Evolutionary conservation across 306 rosid genomes (phyloP), one percentile per base, ranked within the genome.

Genomic region (Sesbania bispinosa): DNA sequence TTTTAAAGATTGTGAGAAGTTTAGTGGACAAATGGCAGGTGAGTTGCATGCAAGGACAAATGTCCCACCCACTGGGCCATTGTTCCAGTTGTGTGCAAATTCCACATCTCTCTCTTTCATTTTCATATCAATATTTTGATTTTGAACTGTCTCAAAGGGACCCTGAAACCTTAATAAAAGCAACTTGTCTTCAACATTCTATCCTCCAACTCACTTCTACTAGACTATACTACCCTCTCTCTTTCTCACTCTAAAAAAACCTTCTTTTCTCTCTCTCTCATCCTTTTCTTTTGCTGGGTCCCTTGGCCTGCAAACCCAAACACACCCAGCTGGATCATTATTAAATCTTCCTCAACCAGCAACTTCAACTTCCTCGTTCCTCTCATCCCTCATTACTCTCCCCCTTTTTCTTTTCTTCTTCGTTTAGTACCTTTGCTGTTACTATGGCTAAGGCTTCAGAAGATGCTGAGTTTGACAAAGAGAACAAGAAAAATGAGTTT

Each of bases 91-190:
- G 85, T 83, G 67, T 73, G 36, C 78, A 76, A 79, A 55, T 11
- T 45, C 24, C 36, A 3, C 30, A 18, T 36, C 24, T 21, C 35
- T 38, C 42, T 64, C 15, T 10, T 10, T 66, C 9, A 4, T 53
- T 63, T 29, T 27, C 30, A 16, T 53, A 53, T 23, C 53, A 66
- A 30, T 55, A 45, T 66, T 45, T 70, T 18, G 11, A 78, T 83
- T 71, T 71, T 72, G 71, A 85, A 79, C 27, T 83, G 81, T 82
- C 83, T 63, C 52, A 79, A 62, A 53, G 76, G 81, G 67, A 62
- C 87, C 93, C 86, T 77, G 81, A 70, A 88, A 82, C 98, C 97
- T 86, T 87, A 90, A 90, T 88, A 85, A 88, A 90, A 82, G 85
- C 85, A 79, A 67, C 85, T 75, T 84, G 92, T 89, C 92, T 62